Conservation (phyloP, 129 eudicot genomes). For the Saposhnikovia divaricata region DNA sequence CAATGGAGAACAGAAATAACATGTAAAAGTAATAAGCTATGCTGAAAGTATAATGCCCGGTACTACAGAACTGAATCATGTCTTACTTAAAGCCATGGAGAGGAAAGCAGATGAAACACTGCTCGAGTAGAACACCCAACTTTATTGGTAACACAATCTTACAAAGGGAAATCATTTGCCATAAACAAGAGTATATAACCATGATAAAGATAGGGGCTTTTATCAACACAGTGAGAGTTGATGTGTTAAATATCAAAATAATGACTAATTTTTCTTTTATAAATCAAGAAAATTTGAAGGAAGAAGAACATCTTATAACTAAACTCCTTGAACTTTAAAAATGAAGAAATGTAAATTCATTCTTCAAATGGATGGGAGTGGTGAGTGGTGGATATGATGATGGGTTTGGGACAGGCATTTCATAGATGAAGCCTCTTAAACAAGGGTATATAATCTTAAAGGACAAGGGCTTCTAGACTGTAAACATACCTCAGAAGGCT, state of each 20-base stretch:
- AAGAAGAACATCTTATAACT: neutral
- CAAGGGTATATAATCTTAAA: too few species aligned
- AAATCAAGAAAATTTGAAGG: neutral
- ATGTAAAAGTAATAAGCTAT: neutral
- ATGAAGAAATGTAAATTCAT: neutral
- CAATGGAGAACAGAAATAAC: neutral
- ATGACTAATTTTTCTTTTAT: neutral
- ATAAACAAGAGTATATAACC: neutral
- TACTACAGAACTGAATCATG: neutral
- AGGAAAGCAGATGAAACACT: neutral
- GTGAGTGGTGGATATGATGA: neutral
- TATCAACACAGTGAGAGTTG: neutral
- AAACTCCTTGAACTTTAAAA: neutral
- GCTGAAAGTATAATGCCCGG: neutral
- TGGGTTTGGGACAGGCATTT: neutral
- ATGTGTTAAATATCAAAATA: neutral
- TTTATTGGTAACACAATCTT: neutral
- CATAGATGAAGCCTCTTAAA: neutral
- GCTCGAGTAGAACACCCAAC: neutral
- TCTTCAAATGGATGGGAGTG: neutral
- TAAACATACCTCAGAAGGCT: too few species aligned
- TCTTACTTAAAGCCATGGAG: neutral
- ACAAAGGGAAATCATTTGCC: neutral
- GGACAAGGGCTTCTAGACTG: too few species aligned
- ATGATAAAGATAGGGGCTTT: neutral